Base-by-base conservation (phyloP, 305 asterid genomes). In the Lippia alba region DNA sequence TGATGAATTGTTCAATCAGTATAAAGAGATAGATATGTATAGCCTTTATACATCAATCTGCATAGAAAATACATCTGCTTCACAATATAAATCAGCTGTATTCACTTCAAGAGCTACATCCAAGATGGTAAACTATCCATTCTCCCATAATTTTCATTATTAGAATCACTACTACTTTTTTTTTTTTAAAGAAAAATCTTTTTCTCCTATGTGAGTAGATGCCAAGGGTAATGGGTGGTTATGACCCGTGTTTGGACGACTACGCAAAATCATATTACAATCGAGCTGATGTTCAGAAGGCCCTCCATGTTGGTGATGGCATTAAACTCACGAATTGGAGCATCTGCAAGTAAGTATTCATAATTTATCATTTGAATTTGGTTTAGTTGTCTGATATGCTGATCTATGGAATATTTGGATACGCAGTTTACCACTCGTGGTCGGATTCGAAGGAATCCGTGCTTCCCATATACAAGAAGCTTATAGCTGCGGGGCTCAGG, bases 211-310 rank as follows among this genome's bases (percentile, higher is more conserved):
- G 12, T 61, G 39, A 17, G n/a, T 66, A 89, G 97, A 81, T 89
- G 92, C 96, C 93, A 3, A 84, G 94, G 74, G 70, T 86, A 67
- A 63, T 89, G 85, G 94, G 91, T 34, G 96, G 99, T 6, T 94
- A 88, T 10, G 96, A 94, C 33, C 99, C 99, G 8, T 94, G 99
- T 78, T 84, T 94, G 67, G 99, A 94, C 30, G 83, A 85, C 83
- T 91, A 91, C 59, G 87, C 96, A 0, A 83, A 56, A 46, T 69
- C 78, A 12, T 93, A 86, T 78, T 91, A 85, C 82, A 91, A 89
- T 66, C 82, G 89, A 17, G 84, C 63, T 2, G 95, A 88, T 39
- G 96, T 94, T 64, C 99, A 94, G 76, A 86, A 75, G 63, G 96
- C 96, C 66, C 96, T 94, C 59, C 97, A 94, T 63, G 96, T 85